Base-by-base conservation (phyloP, 352 stramenopile species). In the Elongisporangium undulatum region DNA sequence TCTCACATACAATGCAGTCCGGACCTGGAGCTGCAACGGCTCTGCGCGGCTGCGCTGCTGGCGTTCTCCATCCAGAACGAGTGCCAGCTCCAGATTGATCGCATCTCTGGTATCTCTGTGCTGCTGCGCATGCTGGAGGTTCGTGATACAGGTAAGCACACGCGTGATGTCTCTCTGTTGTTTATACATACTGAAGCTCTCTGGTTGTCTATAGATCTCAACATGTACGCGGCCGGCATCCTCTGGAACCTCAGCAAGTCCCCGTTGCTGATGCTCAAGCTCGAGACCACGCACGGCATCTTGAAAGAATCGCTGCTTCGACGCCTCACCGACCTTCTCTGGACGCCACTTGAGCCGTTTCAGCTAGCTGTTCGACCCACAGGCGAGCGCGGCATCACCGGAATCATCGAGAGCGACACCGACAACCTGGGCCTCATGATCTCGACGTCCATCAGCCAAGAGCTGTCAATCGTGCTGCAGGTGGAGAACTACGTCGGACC, bases 221-320 rank as follows among this genome's bases (percentile, higher is more conserved):
- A 61, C 4, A 62, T 82, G 6, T 89, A 79, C 45, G 68, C 76
- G 3, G 80, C 79, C 6, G 75, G 71, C 12, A 75, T 63, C 15
- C 68, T 89, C 19, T 92, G 83, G 83, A 90, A 90, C 61, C 56
- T 90, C 51, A 77, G 64, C 57, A 92, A 92, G 55, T 79, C 79
- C 5, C 79, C 77, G 4, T 60, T 79, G 21, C 48, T 92, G 4
- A 48, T 90, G 23, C 63, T 92, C 19, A 87, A 87, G 41, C 68
- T 90, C n/a, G 83, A 92, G 71, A 89, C 83, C 3, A 74, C 80
- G n/a, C 82, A 90, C 57, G 77, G 75, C 1, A 71, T 90, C 22
- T 61, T 90, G 21, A 77, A 77, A 15, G 79, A 89, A 19, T 58
- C 64, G 10, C 75, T 92, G n/a, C 58, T 65, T n/a, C 69, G 71